Conservation (phyloP, 805 yeast genomes). For the Candida silvicultrix region DNA sequence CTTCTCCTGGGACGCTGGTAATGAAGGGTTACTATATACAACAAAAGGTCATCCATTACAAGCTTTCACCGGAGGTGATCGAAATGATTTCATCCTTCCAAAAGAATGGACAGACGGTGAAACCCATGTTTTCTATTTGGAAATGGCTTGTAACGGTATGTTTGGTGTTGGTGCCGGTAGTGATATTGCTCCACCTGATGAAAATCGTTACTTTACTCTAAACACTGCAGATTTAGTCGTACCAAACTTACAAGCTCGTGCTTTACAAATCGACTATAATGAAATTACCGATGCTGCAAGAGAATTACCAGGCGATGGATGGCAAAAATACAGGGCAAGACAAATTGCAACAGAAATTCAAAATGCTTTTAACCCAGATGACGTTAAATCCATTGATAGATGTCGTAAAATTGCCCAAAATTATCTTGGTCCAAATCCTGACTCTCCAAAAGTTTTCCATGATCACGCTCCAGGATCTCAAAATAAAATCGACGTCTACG, state of each 20-base stretch:
- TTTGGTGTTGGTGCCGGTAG: constrained; percentile 68
- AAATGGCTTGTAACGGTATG: constrained; percentile 93
- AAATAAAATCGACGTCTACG: constrained; percentile 58
- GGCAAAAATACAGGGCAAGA: constrained; percentile 83
- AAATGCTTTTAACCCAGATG: constrained; percentile 73
- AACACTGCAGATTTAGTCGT: constrained; percentile 69
- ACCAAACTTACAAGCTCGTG: constrained; percentile 77
- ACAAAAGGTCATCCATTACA: constrained; percentile 62
- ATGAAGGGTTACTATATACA: constrained; percentile 79
- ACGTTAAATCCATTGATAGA: constrained; percentile 45
- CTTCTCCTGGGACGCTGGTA: constrained; percentile 79
- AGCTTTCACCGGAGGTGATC: constrained; percentile 82
- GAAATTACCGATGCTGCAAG: constrained; percentile 87
- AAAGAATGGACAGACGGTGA: constrained; percentile 42
- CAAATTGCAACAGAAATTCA: constrained; percentile 76
- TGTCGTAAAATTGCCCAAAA: constrained; percentile 63
- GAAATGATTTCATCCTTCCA: constrained; percentile 70
- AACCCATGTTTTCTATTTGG: constrained; percentile 69
- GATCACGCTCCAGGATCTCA: constrained; percentile 27
- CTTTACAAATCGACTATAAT: constrained; percentile 76
- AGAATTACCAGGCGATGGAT: constrained; percentile 65
- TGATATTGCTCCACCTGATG: constrained; percentile 61
- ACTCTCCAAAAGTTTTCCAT: constrained; percentile 59
- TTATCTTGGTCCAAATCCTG: constrained; percentile 60
- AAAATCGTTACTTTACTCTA: constrained; percentile 64